Evolutionary conservation across 441 rosid genomes (phyloP), one percentile per base, ranked within the genome.

Genomic region (Capsella rubella): DNA sequence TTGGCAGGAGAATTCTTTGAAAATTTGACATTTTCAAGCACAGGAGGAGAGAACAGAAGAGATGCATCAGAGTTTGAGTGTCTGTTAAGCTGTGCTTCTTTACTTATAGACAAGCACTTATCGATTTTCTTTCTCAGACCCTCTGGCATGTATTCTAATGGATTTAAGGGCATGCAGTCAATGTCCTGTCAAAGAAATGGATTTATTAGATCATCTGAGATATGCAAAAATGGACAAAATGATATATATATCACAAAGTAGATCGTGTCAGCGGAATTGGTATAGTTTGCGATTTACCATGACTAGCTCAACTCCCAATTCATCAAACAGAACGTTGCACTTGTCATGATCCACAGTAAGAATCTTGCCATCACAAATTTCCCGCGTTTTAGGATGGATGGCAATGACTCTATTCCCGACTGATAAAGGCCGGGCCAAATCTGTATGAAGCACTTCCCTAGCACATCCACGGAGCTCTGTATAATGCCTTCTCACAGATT

Each of bases 141-240:
- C 81, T 96, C 98, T 15, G 97, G 96, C 90, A 90, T 85, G 84
- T 86, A 95, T 45, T 91, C 97, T 58, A 86, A 76, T 13, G 92
- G 90, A 85, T 92, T 84, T 67, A 79, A 75, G 77, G 99, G 99
- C 99, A 97, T 95, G 85, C 97, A 92, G 80, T 97, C 98, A 82
- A 90, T 82, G 87, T 95, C 99, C 99, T 97, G 89, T 74, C 40
- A 52, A 43, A 61, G 25, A 59, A 54, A 81, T 13, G 14, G 16
- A 29, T 56, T 50, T 68, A 60, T 69, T 63, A 63, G 3, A 68
- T 57, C 51, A 47, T 37, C 58, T 55, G 54, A 51, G 49, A 34
- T 43, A 8, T 45, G 37, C 15, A 31, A 21, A n/a, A 64, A 65
- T 13, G 35, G 47, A 32, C 45, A 56, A 55, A 13, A 21, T 21